phyloP scores from a whole-genome alignment of 2,329 filamentous ascomycete species.

The Trichoderma sp. region DNA sequence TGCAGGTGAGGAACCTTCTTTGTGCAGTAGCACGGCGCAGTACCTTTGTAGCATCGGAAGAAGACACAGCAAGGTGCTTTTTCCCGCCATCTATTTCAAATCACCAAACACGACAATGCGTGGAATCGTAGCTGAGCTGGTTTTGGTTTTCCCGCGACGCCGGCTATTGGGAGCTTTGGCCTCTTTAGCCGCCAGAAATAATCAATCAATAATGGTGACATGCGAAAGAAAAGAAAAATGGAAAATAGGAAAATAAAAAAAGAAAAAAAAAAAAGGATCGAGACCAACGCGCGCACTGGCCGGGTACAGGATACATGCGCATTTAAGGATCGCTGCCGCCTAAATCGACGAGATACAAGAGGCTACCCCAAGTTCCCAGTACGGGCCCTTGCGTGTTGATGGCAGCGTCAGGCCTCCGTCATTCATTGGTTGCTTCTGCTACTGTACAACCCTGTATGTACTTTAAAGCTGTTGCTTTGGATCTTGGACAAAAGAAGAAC shows the following conservation, averaged over 20 bases:
- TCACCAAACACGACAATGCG: neutral
- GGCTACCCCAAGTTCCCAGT: neutral
- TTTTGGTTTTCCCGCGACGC: neutral
- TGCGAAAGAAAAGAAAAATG: neutral
- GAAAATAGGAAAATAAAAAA: neutral
- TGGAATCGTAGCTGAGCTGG: neutral
- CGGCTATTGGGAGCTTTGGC: neutral
- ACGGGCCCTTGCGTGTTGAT: conserved; percentile 3
- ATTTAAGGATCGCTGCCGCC: neutral
- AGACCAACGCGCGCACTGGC: neutral
- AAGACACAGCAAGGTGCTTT: neutral
- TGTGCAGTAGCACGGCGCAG: neutral
- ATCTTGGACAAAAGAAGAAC: neutral
- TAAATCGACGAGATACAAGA: neutral
- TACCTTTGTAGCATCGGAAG: neutral
- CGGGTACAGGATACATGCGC: conserved; percentile 2
- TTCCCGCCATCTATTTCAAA: neutral
- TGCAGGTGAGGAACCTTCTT: neutral
- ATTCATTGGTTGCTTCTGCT: neutral
- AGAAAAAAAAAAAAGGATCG: neutral
- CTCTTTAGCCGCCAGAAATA: neutral
- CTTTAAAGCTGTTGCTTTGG: no score
- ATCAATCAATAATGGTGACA: neutral
- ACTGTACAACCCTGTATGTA: no score
- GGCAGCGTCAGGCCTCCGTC: conserved; percentile 18